Evolutionary conservation across 495 filamentous ascomycete species (phyloP).

Genomic region (Poronia punctata): DNA sequence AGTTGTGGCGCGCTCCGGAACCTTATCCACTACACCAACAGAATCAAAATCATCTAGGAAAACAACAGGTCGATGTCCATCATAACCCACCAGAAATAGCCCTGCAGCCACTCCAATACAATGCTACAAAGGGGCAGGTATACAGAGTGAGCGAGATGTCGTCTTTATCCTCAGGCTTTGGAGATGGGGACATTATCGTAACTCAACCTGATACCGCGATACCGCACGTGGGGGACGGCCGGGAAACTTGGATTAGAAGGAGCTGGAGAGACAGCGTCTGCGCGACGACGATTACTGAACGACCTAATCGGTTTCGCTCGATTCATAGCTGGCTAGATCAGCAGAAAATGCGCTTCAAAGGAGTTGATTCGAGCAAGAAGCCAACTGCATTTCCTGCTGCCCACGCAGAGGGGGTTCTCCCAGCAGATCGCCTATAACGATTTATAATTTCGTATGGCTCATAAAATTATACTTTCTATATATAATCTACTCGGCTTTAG

Average conservation of each 20-base stretch:
- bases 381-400: not conserved
- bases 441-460: too few species aligned
- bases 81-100: slow-evolving; percentile 33
- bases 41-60: slow-evolving; percentile 6
- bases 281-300: slow-evolving; percentile 41
- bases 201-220: slow-evolving; percentile 16
- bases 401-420: too few species aligned
- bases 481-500: slow-evolving; percentile 17
- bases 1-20: slow-evolving; percentile 1
- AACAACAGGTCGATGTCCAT: slow-evolving; percentile 17
- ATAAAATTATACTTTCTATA: too few species aligned
- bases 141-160: slow-evolving; percentile 37
- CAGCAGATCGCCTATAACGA: too few species aligned
- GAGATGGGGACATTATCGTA: slow-evolving; percentile 44
- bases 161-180: slow-evolving; percentile 49
- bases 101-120: slow-evolving; percentile 28
- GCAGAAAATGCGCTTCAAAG: slow-evolving; percentile 39
- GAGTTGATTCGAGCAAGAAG: slow-evolving; percentile 21
- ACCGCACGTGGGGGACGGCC: slow-evolving; percentile 14
- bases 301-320: slow-evolving; percentile 47
- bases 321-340: slow-evolving; percentile 58
- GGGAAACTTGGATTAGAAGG: slow-evolving; percentile 35
- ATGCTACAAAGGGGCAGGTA: slow-evolving; percentile 23
- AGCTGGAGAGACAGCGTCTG: slow-evolving; percentile 36
- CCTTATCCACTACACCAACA: not conserved